These are phyloP conservation scores for Nicotiana benthamiana DNA, from an alignment of 257 asterid genomes.

Conservation along the genomic window DNA sequence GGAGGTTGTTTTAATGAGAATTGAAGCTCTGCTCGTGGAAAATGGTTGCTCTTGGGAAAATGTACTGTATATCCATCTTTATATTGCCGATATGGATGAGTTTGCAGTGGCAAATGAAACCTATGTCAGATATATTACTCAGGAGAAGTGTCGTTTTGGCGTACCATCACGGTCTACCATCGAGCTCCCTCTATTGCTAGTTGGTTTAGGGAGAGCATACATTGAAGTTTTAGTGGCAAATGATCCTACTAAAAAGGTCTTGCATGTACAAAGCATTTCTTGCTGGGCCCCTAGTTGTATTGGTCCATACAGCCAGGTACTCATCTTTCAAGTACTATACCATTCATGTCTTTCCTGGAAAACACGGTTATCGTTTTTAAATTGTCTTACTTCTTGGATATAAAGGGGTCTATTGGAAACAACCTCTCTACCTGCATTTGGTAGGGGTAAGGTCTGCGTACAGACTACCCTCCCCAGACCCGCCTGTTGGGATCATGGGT, in stretches of 20 bases:
- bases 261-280: slow-evolving; percentile 95
- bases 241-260: slow-evolving; percentile 64
- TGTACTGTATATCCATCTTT: slow-evolving; percentile 81
- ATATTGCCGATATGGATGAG: slow-evolving; percentile 68
- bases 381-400: background rate
- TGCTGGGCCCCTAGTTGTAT: slow-evolving; percentile 99
- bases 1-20: slow-evolving; percentile 47
- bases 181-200: slow-evolving; percentile 79
- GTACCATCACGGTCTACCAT: slow-evolving; percentile 95
- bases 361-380: background rate
- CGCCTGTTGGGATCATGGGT: no score
- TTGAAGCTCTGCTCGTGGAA: slow-evolving; percentile 53
- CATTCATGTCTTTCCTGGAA: background rate
- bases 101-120: slow-evolving; percentile 66
- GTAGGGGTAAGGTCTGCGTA: no score
- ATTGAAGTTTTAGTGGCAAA: slow-evolving; percentile 79
- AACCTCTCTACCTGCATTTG: no score
- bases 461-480: no score
- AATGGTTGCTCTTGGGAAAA: slow-evolving; percentile 73
- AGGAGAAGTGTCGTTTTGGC: slow-evolving; percentile 82
- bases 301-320: slow-evolving; percentile 98
- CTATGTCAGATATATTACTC: slow-evolving; percentile 76
- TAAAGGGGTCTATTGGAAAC: no score
- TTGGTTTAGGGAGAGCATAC: slow-evolving; percentile 79
- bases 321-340: background rate